Evolutionary conservation across 495 filamentous ascomycete species (phyloP).

Genomic region (Podospora anserina): DNA sequence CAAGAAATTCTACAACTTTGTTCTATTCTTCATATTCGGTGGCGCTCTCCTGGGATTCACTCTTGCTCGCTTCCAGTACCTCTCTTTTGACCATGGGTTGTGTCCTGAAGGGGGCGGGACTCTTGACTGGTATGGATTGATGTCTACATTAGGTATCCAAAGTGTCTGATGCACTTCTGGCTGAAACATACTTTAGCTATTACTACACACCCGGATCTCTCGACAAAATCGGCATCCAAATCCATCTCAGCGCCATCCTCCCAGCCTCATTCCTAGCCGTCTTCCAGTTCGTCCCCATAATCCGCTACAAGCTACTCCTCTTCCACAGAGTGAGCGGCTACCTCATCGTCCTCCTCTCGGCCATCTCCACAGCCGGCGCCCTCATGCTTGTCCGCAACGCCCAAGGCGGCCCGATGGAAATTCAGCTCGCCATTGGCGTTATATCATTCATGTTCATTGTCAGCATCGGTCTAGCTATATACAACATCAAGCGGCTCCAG

Average conservation of each 20-base stretch:
- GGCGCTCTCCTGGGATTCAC: constrained; percentile 37
- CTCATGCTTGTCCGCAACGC: constrained; percentile 43
- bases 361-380: constrained; percentile 41
- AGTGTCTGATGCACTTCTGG: constrained; percentile 2
- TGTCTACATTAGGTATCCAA: too few species aligned
- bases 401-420: constrained; percentile 46
- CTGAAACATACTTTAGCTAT: constrained; percentile 29
- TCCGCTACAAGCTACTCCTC: constrained; percentile 45
- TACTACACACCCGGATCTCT: constrained; percentile 32
- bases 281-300: constrained; percentile 52
- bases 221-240: constrained; percentile 44
- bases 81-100: constrained; percentile 33
- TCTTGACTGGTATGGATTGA: constrained; percentile 39
- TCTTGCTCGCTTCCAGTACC: constrained; percentile 35
- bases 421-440: constrained; percentile 35
- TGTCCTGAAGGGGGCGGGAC: constrained; percentile 25
- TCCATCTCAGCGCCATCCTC: constrained; percentile 49
- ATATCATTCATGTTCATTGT: constrained; percentile 39
- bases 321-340: constrained; percentile 58
- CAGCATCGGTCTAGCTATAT: constrained; percentile 40
- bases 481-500: constrained; percentile 53
- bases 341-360: constrained; percentile 42
- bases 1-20: constrained; percentile 38
- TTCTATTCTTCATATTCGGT: constrained; percentile 36
- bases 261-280: constrained; percentile 48